phyloP scores from a whole-genome alignment of 495 filamentous ascomycete genomes.

The Staphylotrichum longicolle region DNA sequence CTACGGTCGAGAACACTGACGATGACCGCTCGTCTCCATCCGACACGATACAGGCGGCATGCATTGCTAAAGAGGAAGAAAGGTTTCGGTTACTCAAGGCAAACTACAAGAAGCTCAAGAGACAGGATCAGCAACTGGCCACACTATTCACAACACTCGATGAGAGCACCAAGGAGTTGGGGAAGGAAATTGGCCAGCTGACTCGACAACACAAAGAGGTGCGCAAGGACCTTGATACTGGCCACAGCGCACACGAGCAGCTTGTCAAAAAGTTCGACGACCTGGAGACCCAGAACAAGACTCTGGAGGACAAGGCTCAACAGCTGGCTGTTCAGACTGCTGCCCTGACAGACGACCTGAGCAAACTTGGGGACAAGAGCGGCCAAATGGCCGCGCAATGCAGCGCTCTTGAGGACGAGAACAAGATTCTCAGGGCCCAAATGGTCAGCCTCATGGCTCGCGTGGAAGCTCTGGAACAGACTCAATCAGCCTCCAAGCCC shows the following conservation, averaged over 20 bases:
- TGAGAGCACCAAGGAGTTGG: neutral
- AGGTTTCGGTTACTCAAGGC: neutral
- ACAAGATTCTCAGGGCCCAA: neutral
- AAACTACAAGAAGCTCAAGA: slow-evolving; percentile 5
- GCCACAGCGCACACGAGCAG: neutral
- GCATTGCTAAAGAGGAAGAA: neutral
- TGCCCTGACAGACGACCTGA: neutral
- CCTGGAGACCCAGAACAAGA: neutral
- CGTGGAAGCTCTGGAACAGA: slow-evolving; percentile 7
- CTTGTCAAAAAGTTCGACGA: neutral
- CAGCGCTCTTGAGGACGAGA: slow-evolving; percentile 13
- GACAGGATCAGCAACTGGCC: neutral
- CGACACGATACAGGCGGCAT: neutral
- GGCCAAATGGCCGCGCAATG: neutral
- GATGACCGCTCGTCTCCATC: neutral
- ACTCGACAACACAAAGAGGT: neutral
- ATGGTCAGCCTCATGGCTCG: neutral
- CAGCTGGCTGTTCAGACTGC: neutral
- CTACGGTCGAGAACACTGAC: slow-evolving; percentile 7
- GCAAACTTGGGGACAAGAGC: neutral
- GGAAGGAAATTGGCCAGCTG: slow-evolving; percentile 3
- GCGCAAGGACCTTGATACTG: neutral
- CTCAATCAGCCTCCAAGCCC: neutral
- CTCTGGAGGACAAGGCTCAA: neutral
- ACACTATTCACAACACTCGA: slow-evolving; percentile 6